Conservation (phyloP, 192 early-diverging fungal genomes). For the Rhizoclosmatium globosum region DNA sequence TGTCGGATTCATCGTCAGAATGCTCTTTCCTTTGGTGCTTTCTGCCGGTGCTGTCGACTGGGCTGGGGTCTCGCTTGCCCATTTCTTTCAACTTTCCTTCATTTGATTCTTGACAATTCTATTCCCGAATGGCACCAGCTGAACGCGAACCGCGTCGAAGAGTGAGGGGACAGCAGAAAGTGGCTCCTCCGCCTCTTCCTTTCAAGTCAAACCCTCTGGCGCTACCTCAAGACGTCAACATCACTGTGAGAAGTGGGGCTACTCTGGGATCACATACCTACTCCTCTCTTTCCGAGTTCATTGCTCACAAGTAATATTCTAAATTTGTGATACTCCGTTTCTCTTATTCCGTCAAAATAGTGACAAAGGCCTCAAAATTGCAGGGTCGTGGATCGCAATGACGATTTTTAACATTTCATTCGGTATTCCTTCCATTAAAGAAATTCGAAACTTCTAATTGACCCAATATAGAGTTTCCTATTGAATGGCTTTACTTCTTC, state of each 20-base stretch:
- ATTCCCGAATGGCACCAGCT: background rate
- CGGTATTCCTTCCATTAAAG: slow-evolving; percentile 1
- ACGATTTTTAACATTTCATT: slow-evolving; percentile 50
- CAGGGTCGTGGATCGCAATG: slow-evolving; percentile 42
- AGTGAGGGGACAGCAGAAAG: too few species aligned
- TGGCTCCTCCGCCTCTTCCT: too few species aligned
- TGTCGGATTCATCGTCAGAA: background rate
- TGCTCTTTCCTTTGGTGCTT: slow-evolving; percentile 8
- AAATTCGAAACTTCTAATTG: slow-evolving; percentile 1
- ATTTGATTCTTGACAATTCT: background rate
- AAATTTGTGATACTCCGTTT: background rate
- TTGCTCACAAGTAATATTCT: slow-evolving; percentile 7
- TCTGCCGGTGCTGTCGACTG: background rate
- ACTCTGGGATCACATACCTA: background rate
- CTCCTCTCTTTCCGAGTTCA: slow-evolving; percentile 6
- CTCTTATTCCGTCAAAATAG: background rate
- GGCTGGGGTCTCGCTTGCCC: slow-evolving; percentile 15
- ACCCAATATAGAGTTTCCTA: slow-evolving; percentile 43
- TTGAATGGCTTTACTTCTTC: slow-evolving; percentile 57
- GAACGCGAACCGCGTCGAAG: too few species aligned
- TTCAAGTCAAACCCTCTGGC: too few species aligned
- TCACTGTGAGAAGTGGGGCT: slow-evolving; percentile 19
- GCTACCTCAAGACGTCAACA: background rate
- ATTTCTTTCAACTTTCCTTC: background rate
- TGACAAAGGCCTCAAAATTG: slow-evolving; percentile 15